These are phyloP conservation scores for Jaltomata sinuosa DNA, from an alignment of 257 asterid genomes.

Conservation along the genomic window DNA sequence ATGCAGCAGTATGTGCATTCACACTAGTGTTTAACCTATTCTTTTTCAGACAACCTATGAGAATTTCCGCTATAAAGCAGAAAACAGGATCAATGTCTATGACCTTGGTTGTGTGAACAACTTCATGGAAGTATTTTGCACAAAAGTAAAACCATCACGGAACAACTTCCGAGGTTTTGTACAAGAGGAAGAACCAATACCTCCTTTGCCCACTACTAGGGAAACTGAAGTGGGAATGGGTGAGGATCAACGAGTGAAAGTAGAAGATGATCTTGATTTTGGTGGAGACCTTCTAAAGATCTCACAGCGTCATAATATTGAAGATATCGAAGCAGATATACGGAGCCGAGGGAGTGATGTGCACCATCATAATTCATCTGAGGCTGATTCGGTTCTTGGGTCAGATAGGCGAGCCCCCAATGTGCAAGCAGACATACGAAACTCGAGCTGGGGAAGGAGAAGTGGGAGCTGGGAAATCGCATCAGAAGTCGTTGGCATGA, in stretches of 20 bases:
- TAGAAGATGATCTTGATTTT: slow-evolving; percentile 78
- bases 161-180: slow-evolving; percentile 72
- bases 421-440: slow-evolving; percentile 39
- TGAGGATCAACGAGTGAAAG: slow-evolving; percentile 66
- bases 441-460: slow-evolving; percentile 61
- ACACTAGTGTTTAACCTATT: slow-evolving; percentile 1
- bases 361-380: slow-evolving; percentile 60
- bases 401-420: slow-evolving; percentile 54
- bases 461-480: slow-evolving; percentile 56
- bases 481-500: slow-evolving; percentile 28
- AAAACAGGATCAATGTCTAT: slow-evolving; percentile 70
- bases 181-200: slow-evolving; percentile 68
- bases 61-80: slow-evolving; percentile 88
- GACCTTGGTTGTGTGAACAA: slow-evolving; percentile 81
- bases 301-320: slow-evolving; percentile 90
- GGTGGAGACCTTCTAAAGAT: slow-evolving; percentile 92
- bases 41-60: slow-evolving; percentile 85
- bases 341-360: slow-evolving; percentile 87
- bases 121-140: slow-evolving; percentile 81
- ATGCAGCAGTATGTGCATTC: background rate
- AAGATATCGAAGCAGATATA: slow-evolving; percentile 84
- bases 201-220: slow-evolving; percentile 42
- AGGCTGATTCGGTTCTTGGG: slow-evolving; percentile 57
- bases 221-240: slow-evolving; percentile 39
- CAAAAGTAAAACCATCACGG: slow-evolving; percentile 76